Evolutionary conservation across 768 basidiomycete species (phyloP).

Genomic region (Naematelia encephala): DNA sequence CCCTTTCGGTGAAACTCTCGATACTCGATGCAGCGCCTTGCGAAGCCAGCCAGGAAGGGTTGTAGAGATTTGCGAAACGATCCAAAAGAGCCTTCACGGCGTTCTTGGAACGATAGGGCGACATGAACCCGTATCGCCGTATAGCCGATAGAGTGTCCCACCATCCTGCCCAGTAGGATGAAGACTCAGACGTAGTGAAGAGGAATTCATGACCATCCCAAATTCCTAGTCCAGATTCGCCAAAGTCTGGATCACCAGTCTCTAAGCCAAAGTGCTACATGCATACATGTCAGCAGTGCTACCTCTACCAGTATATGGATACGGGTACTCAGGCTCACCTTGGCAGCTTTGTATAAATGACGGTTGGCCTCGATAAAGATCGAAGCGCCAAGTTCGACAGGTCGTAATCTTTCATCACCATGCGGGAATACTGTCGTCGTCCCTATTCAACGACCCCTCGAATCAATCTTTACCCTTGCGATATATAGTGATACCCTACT

Average conservation of each 20-base stretch:
- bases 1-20: conserved; percentile 32
- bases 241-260: conserved; percentile 26
- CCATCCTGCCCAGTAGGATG: conserved; percentile 53
- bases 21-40: conserved; percentile 28
- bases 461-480: no score
- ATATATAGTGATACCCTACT: no score
- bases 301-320: no score
- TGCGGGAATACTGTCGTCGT: conserved; percentile 76
- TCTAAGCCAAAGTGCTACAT: conserved; percentile 42
- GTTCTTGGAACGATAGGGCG: conserved; percentile 60
- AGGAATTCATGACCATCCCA: conserved; percentile 69
- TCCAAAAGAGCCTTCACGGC: conserved; percentile 49
- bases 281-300: no score
- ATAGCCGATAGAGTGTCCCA: conserved; percentile 71
- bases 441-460: conserved; percentile 58
- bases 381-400: conserved; percentile 80
- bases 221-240: conserved; percentile 34
- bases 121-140: conserved; percentile 69
- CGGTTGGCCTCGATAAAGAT: conserved; percentile 73
- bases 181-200: conserved; percentile 27
- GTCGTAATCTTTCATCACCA: conserved; percentile 58
- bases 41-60: conserved; percentile 33
- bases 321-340: conserved; percentile 59
- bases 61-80: conserved; percentile 61
- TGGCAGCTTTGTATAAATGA: conserved; percentile 67